phyloP scores from a whole-genome alignment of 2,329 filamentous ascomycete genomes.

The Cercospora zeae-maydis region DNA sequence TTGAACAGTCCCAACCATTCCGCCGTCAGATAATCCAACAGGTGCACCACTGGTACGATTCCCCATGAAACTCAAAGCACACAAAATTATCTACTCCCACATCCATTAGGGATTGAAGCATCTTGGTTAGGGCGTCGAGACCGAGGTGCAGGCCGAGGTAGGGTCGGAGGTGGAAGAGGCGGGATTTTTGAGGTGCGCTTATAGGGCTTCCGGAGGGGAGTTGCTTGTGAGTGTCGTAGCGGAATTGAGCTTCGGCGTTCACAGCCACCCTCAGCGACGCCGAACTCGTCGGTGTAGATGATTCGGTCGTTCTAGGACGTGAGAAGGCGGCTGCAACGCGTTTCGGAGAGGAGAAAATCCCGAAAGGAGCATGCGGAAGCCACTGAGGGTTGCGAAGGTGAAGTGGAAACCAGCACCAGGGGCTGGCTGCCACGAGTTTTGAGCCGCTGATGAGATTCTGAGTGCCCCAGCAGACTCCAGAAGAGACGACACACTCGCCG shows the following conservation, averaged over 20 bases:
- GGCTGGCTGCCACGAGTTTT: slow-evolving; percentile 38
- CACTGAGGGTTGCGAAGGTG: slow-evolving; percentile 39
- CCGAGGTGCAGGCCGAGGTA: neutral
- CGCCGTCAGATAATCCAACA: slow-evolving; percentile 25
- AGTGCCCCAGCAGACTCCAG: slow-evolving; percentile 41
- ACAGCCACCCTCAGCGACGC: slow-evolving; percentile 37
- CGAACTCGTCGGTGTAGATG: slow-evolving; percentile 41
- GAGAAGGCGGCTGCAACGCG: slow-evolving; percentile 38
- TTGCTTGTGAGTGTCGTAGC: neutral
- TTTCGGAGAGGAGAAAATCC: slow-evolving; percentile 43
- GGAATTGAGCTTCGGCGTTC: slow-evolving; percentile 31
- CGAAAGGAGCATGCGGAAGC: slow-evolving; percentile 38
- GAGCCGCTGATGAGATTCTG: slow-evolving; percentile 40
- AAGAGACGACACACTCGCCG: slow-evolving; percentile 39
- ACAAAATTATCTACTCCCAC: slow-evolving; percentile 38
- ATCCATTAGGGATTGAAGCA: slow-evolving; percentile 36
- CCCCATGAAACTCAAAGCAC: slow-evolving; percentile 36
- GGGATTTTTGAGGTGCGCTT: neutral
- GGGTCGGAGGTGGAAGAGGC: neutral
- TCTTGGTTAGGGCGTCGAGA: slow-evolving; percentile 28
- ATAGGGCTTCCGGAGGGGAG: neutral
- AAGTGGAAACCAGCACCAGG: slow-evolving; percentile 46
- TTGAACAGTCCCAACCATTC: slow-evolving; percentile 22
- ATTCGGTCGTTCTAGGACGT: slow-evolving; percentile 37
- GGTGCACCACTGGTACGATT: slow-evolving; percentile 35